phyloP scores from a whole-genome alignment of 495 filamentous ascomycete species.

The Trichoderma asperelloides region DNA sequence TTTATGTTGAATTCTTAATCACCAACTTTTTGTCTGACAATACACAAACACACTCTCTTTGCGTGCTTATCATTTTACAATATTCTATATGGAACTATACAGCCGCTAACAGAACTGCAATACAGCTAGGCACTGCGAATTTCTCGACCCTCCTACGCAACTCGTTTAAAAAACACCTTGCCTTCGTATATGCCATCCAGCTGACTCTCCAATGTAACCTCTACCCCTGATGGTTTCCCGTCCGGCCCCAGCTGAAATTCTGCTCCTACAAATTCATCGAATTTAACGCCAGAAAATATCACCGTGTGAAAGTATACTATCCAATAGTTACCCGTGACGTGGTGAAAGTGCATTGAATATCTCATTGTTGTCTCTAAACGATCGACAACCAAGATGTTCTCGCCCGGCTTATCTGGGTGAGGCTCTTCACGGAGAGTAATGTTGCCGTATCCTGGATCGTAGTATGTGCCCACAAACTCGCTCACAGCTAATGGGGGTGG shows the following conservation, averaged over 20 bases:
- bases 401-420: not conserved
- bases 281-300: constrained; percentile 13
- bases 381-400: constrained; percentile 17
- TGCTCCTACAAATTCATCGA: constrained; percentile 20
- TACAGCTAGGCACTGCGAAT: not conserved
- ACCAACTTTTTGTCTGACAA: constrained; percentile 13
- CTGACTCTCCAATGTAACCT: constrained; percentile 21
- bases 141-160: constrained; percentile 10
- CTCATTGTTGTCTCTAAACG: constrained; percentile 22
- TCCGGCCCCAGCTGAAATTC: constrained; percentile 30
- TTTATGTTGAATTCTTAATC: constrained; percentile 36
- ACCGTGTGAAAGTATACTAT: constrained; percentile 18
- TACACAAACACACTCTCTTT: not conserved
- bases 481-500: constrained; percentile 24
- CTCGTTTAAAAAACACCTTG: constrained; percentile 18
- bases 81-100: not conserved
- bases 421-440: constrained; percentile 22
- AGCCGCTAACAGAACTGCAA: not conserved
- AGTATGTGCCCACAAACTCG: constrained; percentile 33
- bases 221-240: constrained; percentile 25
- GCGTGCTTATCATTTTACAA: not conserved
- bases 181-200: constrained; percentile 25
- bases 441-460: constrained; percentile 31
- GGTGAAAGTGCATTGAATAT: constrained; percentile 19
- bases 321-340: constrained; percentile 29